Base-by-base conservation (phyloP, 495 filamentous ascomycete genomes). In the Xanthoparmelia taractica region DNA sequence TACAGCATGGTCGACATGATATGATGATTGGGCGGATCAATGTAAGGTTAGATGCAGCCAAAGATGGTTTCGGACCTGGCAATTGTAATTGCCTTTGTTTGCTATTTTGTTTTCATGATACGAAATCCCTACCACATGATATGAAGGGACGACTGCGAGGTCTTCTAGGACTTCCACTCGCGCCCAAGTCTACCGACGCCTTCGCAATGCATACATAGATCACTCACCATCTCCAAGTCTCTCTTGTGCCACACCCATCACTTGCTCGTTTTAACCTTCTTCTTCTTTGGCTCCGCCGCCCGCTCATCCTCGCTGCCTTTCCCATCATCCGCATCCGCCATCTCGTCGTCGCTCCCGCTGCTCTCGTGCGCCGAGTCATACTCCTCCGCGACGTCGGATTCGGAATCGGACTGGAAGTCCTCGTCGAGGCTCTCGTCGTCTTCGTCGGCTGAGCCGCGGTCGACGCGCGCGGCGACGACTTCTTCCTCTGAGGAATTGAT, bases 321-420 rank as follows among this genome's bases (percentile, higher is more conserved):
- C 70, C 72, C 23, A 65, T 72, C 50, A 2, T 74, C 84, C 54
- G 74, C 81, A 4, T 77, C 85, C 72, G 84, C 84, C 17, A 73
- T 82, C 82, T 85, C 85, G 65, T 85, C 85, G 7, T 71, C 82
- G 41, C 84, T 87, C 58, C 82, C 91, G 60, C 86, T 89, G 70
- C 90, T 96, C 74, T 94, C 88, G 69, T 96, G 93, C 36, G 82
- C 86, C 52, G 85, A 89, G 75, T 99, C 95, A 66, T 85, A 99
- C 73, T 99, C 95, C 76, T 99, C 95, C 2, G 92, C 95, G 0
- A 96, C 91, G 65, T 99, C 95, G 25, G 88, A 92, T 65, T 99
- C 95, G 2, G 85, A 88, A 54, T 92, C 90, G 23, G 87, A 88
- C 64, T 87, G 84, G 82, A 99, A 99, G 75, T 99, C 95, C 69